Percentiles rank a stretch among this genome's conserved stretches.
These are phyloP conservation scores for Cladosporium halotolerans DNA, from an alignment of 2,329 filamentous ascomycete species.

Conservation along the genomic window DNA sequence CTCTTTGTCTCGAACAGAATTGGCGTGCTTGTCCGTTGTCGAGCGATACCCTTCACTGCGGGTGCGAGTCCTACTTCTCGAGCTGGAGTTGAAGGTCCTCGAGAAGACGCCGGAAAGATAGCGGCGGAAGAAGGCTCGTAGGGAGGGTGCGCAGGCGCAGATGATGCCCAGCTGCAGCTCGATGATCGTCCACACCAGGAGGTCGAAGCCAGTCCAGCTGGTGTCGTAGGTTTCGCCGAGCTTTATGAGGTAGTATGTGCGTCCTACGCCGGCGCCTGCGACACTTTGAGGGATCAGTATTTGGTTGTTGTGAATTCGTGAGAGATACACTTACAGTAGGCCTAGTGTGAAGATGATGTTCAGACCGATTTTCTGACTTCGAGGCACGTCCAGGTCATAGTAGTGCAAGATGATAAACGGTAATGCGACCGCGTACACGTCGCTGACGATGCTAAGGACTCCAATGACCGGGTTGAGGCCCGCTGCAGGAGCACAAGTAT, in stretches of 20 bases:
- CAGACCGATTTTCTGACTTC: slow-evolving; percentile 19
- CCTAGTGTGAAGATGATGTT: slow-evolving; percentile 22
- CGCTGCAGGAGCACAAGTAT: slow-evolving; percentile 15
- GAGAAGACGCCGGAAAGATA: slow-evolving; percentile 16
- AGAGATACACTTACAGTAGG: slow-evolving; percentile 9
- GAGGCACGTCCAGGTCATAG: slow-evolving; percentile 18
- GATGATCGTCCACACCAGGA: slow-evolving; percentile 24
- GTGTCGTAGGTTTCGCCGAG: slow-evolving; percentile 18
- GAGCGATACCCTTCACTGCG: neutral
- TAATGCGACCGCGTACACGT: slow-evolving; percentile 21
- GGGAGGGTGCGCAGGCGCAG: slow-evolving; percentile 25
- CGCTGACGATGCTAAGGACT: slow-evolving; percentile 19
- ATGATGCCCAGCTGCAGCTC: slow-evolving; percentile 28
- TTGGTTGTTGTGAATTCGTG: neutral
- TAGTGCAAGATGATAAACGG: slow-evolving; percentile 21
- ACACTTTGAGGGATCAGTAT: slow-evolving; percentile 12
- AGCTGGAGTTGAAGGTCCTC: neutral
- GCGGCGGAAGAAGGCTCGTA: slow-evolving; percentile 25
- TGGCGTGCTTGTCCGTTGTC: neutral
- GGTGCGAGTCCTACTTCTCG: neutral
- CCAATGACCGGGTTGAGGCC: slow-evolving; percentile 14
- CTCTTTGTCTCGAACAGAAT: neutral
- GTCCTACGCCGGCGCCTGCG: slow-evolving; percentile 20
- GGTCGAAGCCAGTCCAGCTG: slow-evolving; percentile 22
- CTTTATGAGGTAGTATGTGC: slow-evolving; percentile 21